These are phyloP conservation scores for Botrytis deweyae DNA, from an alignment of 2,329 filamentous ascomycete genomes.

Conservation along the genomic window DNA sequence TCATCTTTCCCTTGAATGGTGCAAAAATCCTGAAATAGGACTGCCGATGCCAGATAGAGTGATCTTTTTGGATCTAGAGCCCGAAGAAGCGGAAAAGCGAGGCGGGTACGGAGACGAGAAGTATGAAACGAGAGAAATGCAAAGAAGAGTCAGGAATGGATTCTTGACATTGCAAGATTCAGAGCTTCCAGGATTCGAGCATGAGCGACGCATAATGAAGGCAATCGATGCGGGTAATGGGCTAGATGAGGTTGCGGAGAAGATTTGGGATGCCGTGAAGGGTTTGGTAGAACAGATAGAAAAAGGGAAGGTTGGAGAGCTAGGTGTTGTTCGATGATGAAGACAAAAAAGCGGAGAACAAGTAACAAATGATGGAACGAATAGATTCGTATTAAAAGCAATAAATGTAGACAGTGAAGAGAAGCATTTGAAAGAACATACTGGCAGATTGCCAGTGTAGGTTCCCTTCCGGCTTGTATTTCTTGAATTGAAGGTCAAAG, in stretches of 20 bases:
- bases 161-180: slow-evolving; percentile 58
- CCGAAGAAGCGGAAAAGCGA: slow-evolving; percentile 67
- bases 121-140: slow-evolving; percentile 84
- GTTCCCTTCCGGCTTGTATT: neutral
- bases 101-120: slow-evolving; percentile 88
- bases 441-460: neutral
- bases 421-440: neutral
- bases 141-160: slow-evolving; percentile 71
- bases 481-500: neutral
- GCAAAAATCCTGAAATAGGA: slow-evolving; percentile 78
- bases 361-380: neutral
- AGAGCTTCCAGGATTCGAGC: slow-evolving; percentile 39
- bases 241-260: slow-evolving; percentile 56
- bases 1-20: slow-evolving; percentile 70
- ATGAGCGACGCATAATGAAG: slow-evolving; percentile 52
- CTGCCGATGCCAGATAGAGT: slow-evolving; percentile 85
- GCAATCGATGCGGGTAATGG: slow-evolving; percentile 55
- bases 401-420: neutral
- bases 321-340: slow-evolving; percentile 8
- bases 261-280: slow-evolving; percentile 41
- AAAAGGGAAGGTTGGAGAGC: slow-evolving; percentile 40
- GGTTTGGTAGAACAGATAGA: slow-evolving; percentile 49
- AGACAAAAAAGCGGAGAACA: neutral
- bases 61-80: slow-evolving; percentile 80
- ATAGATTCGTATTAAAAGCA: neutral